These are phyloP conservation scores for Thielaviopsis punctulata DNA, from an alignment of 2,329 filamentous ascomycete species.

Conservation along the genomic window DNA sequence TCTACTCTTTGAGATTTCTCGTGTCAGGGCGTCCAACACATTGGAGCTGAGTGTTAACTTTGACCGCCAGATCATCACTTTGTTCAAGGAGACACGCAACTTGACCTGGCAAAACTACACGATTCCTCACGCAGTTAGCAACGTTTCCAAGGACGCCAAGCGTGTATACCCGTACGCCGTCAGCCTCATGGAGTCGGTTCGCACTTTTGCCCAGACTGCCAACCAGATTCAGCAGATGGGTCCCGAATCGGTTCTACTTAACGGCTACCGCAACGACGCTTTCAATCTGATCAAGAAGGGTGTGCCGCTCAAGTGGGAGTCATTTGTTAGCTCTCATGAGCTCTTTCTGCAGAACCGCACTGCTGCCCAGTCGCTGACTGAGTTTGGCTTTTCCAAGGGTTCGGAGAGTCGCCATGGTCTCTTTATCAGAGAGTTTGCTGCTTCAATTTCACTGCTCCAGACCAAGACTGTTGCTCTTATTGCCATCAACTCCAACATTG, in stretches of 20 bases:
- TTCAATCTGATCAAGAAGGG: constrained; percentile 72
- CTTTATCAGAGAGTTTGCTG: constrained; percentile 86
- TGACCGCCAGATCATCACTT: constrained; percentile 84
- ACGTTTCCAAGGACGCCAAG: constrained; percentile 96
- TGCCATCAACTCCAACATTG: constrained; percentile 61
- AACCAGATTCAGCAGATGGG: constrained; percentile 72
- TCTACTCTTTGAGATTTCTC: constrained; percentile 74
- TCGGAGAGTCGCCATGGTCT: constrained; percentile 87
- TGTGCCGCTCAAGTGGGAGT: constrained; percentile 86
- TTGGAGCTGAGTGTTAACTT: constrained; percentile 91
- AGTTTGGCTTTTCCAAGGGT: constrained; percentile 31
- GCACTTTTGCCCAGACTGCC: constrained; percentile 77
- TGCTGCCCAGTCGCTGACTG: constrained; percentile 28
- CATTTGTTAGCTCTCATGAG: constrained; percentile 93
- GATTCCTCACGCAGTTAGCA: constrained; percentile 86
- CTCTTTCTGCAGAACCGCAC: constrained; percentile 44
- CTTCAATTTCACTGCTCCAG: constrained; percentile 73
- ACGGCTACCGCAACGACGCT: constrained; percentile 82
- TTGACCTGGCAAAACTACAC: constrained; percentile 88
- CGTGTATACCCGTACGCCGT: constrained; percentile 95
- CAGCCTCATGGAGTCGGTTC: constrained; percentile 96
- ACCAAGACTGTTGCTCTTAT: constrained; percentile 66
- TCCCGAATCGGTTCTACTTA: constrained; percentile 72
- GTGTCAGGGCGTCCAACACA: constrained; percentile 72
- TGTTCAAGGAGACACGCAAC: constrained; percentile 98